Conservation (phyloP, 257 asterid species). For the Solanum megistacrolobum region DNA sequence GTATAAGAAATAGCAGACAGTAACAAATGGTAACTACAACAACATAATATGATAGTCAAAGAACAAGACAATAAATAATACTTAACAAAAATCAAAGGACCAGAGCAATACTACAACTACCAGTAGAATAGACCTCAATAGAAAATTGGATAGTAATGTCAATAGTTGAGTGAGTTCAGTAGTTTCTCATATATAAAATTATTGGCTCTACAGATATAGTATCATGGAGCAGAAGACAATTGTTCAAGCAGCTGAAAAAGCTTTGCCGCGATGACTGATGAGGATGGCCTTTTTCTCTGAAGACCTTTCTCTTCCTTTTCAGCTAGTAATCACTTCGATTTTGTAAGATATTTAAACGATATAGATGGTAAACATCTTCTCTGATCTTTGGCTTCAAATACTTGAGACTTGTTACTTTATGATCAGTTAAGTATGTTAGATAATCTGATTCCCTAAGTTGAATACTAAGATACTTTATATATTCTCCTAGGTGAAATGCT, state of each 20-base stretch:
- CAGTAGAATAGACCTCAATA: background rate
- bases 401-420: background rate
- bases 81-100: background rate
- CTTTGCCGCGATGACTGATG: background rate
- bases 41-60: background rate
- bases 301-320: background rate
- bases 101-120: background rate
- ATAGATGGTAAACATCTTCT: background rate
- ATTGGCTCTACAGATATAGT: background rate
- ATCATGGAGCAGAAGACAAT: background rate
- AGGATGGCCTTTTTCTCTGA: background rate
- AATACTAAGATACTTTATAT: background rate
- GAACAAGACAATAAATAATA: background rate
- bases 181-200: background rate
- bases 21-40: background rate
- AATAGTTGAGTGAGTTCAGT: background rate
- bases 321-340: background rate
- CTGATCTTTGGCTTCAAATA: background rate
- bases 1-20: background rate
- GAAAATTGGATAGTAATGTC: background rate
- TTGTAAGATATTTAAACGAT: background rate
- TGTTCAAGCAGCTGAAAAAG: background rate
- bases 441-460: background rate
- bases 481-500: background rate
- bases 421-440: background rate